phyloP scores from a whole-genome alignment of 495 filamentous ascomycete genomes.

The Ascobolus immersus region DNA sequence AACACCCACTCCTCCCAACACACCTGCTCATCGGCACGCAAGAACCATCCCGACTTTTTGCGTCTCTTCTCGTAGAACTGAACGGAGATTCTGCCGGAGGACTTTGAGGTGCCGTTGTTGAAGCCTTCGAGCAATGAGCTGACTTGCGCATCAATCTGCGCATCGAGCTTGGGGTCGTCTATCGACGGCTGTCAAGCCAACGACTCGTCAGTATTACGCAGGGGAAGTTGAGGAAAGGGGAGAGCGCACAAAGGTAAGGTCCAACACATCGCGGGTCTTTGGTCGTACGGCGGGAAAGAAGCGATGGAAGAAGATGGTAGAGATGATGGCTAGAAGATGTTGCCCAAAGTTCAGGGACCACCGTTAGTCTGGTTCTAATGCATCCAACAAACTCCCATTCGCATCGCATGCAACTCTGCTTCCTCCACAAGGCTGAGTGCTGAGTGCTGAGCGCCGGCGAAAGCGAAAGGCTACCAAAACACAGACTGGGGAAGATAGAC shows the following conservation, averaged over 20 bases:
- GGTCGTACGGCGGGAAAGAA: slow-evolving; percentile 74
- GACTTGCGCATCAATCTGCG: slow-evolving; percentile 70
- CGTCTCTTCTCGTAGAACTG: neutral
- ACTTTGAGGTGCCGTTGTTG: slow-evolving; percentile 21
- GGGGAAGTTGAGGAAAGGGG: neutral
- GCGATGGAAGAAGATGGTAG: slow-evolving; percentile 97
- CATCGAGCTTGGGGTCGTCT: slow-evolving; percentile 72
- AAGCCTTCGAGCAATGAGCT: slow-evolving; percentile 38
- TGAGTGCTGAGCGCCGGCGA: too few species aligned
- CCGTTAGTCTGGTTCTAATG: neutral
- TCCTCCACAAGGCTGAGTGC: too few species aligned
- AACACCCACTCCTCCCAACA: slow-evolving; percentile 93
- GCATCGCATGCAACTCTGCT: too few species aligned
- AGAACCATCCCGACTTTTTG: slow-evolving; percentile 20
- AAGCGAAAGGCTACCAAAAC: too few species aligned
- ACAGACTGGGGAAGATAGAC: neutral
- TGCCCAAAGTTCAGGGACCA: neutral
- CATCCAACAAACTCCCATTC: neutral
- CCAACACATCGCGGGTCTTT: slow-evolving; percentile 69
- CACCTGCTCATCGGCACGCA: slow-evolving; percentile 62
- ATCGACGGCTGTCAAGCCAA: slow-evolving; percentile 33
- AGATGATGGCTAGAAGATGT: slow-evolving; percentile 60
- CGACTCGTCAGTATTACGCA: slow-evolving; percentile 2
- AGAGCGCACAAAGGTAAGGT: slow-evolving; percentile 39
- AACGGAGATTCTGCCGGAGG: slow-evolving; percentile 21